Percentiles rank a stretch among this genome's conserved stretches.
Conservation (phyloP, 768 basidiomycete species). For the Hysterangium stoloniferum region DNA sequence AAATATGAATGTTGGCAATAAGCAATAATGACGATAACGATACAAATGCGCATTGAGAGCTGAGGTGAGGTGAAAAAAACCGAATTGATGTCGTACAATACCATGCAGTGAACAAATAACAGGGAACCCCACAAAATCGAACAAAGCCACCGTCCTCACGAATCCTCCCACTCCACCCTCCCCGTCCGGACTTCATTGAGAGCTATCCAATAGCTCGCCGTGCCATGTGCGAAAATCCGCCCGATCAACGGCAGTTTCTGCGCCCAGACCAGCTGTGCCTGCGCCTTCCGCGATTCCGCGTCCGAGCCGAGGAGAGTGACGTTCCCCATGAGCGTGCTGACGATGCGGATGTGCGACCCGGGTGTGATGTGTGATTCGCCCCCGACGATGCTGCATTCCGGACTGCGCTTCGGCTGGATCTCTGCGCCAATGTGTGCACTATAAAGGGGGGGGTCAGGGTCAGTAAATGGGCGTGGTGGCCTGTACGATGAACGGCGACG, state of each 20-base stretch:
- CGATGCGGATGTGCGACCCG: constrained; percentile 14
- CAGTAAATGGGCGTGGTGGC: too few species aligned
- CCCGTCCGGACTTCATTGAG: constrained; percentile 13
- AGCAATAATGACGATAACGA: too few species aligned
- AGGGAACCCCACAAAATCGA: too few species aligned
- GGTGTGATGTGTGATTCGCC: constrained; percentile 13
- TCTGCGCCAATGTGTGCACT: constrained; percentile 13
- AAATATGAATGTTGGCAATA: too few species aligned
- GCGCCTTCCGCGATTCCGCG: not conserved
- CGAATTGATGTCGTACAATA: too few species aligned
- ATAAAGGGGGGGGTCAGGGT: not conserved
- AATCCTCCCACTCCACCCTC: constrained; percentile 14
- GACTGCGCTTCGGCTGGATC: constrained; percentile 8
- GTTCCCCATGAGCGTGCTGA: constrained; percentile 7
- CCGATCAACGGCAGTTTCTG: constrained; percentile 13
- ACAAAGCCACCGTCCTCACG: too few species aligned
- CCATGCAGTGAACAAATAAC: too few species aligned
- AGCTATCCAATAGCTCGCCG: constrained; percentile 16
- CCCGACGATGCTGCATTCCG: constrained; percentile 6
- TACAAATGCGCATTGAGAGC: too few species aligned
- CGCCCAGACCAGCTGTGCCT: not conserved
- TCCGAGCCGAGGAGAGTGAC: not conserved
- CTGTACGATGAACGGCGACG: too few species aligned
- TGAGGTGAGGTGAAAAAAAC: too few species aligned
- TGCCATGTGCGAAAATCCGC: constrained; percentile 14